Conservation (phyloP, 1,139 yeast species). For the Lodderomyces oxycetoniae region DNA sequence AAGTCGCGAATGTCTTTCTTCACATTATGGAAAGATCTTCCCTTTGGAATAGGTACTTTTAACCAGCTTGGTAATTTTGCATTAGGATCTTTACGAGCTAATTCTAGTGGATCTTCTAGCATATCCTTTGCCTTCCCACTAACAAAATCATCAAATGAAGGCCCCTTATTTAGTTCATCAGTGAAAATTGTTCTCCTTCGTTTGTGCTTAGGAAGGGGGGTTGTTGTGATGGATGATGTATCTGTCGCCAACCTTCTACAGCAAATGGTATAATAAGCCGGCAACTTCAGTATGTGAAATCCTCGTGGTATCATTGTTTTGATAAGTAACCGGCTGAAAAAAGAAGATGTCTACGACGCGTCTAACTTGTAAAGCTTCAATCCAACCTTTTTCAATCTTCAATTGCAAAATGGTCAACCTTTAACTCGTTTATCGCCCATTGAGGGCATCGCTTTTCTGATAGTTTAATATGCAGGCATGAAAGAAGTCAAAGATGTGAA, state of each 20-base stretch:
- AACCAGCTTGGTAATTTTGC: constrained; percentile 90
- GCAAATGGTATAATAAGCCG: too few relatives aligned
- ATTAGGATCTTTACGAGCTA: constrained; percentile 53
- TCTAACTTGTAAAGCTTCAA: too few relatives aligned
- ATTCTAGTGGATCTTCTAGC: constrained; percentile 63
- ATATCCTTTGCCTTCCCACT: constrained; percentile 71
- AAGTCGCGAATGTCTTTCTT: constrained; percentile 85
- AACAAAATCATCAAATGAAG: constrained; percentile 88
- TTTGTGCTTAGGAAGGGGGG: constrained; percentile 11
- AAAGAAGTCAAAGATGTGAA: too few relatives aligned
- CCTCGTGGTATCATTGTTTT: constrained; percentile 2
- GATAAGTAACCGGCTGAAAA: not conserved
- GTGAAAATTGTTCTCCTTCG: constrained; percentile 61
- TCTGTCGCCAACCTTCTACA: constrained; percentile 4
- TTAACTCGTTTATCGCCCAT: too few relatives aligned
- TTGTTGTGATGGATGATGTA: constrained; percentile 2
- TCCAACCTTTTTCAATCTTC: too few relatives aligned
- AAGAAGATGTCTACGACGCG: not conserved
- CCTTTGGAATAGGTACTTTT: constrained; percentile 93
- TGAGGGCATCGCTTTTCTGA: too few relatives aligned
- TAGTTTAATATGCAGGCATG: too few relatives aligned
- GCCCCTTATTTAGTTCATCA: constrained; percentile 76
- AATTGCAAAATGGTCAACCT: too few relatives aligned
- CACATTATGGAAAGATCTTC: constrained; percentile 71
- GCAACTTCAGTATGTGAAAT: not conserved